Evolutionary conservation across 176 grass and related monocot species (phyloP), one percentile per base, ranked within the genome.

Genomic region (Phyllostachys edulis): DNA sequence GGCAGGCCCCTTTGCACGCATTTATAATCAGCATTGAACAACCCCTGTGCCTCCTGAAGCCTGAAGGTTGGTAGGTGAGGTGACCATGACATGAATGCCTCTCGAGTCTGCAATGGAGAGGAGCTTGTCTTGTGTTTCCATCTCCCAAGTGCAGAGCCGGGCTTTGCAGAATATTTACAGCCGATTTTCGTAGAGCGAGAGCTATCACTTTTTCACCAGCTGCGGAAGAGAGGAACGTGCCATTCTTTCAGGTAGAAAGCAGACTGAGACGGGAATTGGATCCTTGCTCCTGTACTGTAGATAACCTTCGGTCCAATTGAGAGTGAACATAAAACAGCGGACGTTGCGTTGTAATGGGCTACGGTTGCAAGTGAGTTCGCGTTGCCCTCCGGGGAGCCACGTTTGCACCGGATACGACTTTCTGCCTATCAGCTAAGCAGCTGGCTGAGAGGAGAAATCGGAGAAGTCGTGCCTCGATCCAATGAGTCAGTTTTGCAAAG

Each of bases 21-120:
- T 85, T 80, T 70, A 77, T 45, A 13, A 13, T 3, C 63, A 16
- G 63, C 70, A 78, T 82, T 74, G 9, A 82, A 67, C 5, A 85
- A 46, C 71, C 73, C 69, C 21, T 10, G 49, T 17, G 49, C 55
- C 55, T 56, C 56, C 62, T 74, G 84, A 45, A 75, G 8, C 36
- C 67, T 41, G 27, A 24, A 50, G 45, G 42, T 4, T 8, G 56
- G 69, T 83, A 12, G 69, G 81, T 63, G 81, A 64, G 71, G 20
- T 63, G 63, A 39, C 45, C 45, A 24, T 4, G 63, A 26, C 38
- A 15, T 64, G 62, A 24, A 17, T 54, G 68, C 54, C 76, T 36
- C 63, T 80, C 27, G 21, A 3, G 11, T 10, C 55, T 61, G 37
- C 15, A 64, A 39, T 56, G 20, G 29, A 11, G 77, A 38, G 11